Conservation (phyloP, 2,329 filamentous ascomycete species). For the Eutypella sp. region DNA sequence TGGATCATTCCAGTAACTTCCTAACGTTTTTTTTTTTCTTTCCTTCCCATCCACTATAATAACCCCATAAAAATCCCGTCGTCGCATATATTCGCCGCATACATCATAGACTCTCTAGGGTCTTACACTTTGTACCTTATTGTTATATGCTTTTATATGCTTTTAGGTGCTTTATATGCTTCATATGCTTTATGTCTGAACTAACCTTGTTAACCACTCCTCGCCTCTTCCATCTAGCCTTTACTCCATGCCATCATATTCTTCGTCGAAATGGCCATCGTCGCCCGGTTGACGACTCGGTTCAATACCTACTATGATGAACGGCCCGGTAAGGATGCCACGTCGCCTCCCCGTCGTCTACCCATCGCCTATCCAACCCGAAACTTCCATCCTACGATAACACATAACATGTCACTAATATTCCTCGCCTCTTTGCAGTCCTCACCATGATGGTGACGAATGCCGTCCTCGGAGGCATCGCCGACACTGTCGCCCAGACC, state of each 20-base stretch:
- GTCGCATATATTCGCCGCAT: too few relatives aligned
- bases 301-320: conserved; percentile 95
- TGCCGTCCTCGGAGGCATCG: conserved; percentile 88
- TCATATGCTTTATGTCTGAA: conserved; percentile 17
- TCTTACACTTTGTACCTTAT: too few relatives aligned
- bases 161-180: too few relatives aligned
- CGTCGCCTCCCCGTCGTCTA: background rate
- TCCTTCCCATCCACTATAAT: too few relatives aligned
- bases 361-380: too few relatives aligned
- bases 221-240: conserved; percentile 53
- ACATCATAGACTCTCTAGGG: too few relatives aligned
- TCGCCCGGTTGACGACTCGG: conserved; percentile 74
- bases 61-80: too few relatives aligned
- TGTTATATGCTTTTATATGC: too few relatives aligned
- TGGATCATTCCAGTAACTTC: too few relatives aligned
- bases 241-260: conserved; percentile 81
- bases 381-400: too few relatives aligned
- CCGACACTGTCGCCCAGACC: conserved; percentile 91
- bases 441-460: conserved; percentile 99
- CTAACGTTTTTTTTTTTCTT: too few relatives aligned
- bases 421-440: conserved; percentile 44
- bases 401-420: background rate
- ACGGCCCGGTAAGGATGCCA: conserved; percentile 61
- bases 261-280: conserved; percentile 81
- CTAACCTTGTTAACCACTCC: conserved; percentile 9